Percentiles rank a stretch among this genome's conserved stretches.
phyloP scores from a whole-genome alignment of 495 filamentous ascomycete genomes.

The Pyrenula massariospora region DNA sequence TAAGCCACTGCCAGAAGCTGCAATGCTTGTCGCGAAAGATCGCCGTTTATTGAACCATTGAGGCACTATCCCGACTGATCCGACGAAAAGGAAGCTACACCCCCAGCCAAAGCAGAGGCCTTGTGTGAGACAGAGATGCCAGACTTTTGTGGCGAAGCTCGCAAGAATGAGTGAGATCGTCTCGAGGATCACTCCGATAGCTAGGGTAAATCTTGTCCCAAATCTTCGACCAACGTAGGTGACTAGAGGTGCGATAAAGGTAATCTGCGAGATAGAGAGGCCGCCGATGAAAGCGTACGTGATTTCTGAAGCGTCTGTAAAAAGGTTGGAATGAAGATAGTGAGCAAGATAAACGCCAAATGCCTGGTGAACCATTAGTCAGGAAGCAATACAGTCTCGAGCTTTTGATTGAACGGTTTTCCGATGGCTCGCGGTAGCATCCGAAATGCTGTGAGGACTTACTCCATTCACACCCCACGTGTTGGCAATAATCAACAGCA shows the following conservation, averaged over 20 bases:
- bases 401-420: no score
- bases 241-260: constrained; percentile 53
- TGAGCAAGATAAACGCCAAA: constrained; percentile 64
- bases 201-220: constrained; percentile 44
- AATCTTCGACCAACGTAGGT: constrained; percentile 42
- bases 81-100: constrained; percentile 66
- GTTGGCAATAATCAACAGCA: background rate
- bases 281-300: constrained; percentile 67
- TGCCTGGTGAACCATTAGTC: constrained; percentile 28
- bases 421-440: background rate
- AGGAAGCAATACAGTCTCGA: no score
- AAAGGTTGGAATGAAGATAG: constrained; percentile 49
- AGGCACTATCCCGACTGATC: constrained; percentile 55
- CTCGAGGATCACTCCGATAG: constrained; percentile 48
- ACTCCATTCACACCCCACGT: background rate
- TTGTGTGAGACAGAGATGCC: constrained; percentile 67
- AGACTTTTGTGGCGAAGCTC: constrained; percentile 55
- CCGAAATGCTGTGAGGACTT: background rate
- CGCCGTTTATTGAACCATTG: constrained; percentile 69
- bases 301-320: constrained; percentile 44
- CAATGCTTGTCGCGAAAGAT: constrained; percentile 62
- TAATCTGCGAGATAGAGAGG: constrained; percentile 51
- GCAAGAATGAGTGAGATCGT: constrained; percentile 50
- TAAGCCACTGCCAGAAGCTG: constrained; percentile 61
- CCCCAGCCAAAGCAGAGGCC: constrained; percentile 67